A percentile compares a stretch with the other conserved stretches of the same genome.
These are phyloP conservation scores for Aspergillus glaucus DNA, from an alignment of 2,329 filamentous ascomycete species.

Conservation along the genomic window DNA sequence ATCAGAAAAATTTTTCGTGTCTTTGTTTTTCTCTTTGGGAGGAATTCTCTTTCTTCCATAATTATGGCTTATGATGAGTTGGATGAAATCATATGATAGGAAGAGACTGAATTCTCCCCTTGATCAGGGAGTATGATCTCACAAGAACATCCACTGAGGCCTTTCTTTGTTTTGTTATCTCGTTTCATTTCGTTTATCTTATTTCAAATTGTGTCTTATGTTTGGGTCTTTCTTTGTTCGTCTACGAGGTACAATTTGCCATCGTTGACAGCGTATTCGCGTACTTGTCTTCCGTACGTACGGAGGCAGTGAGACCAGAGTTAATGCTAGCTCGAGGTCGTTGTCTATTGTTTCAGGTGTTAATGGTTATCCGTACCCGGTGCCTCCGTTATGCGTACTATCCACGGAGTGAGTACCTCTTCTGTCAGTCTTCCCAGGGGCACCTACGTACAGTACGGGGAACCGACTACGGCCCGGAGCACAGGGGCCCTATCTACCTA, in stretches of 20 bases:
- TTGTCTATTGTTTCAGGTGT: neutral
- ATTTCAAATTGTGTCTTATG: neutral
- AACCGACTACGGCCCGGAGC: too few relatives aligned
- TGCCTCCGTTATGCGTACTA: neutral
- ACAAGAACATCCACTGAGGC: conserved; percentile 39
- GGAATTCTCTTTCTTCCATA: conserved; percentile 16
- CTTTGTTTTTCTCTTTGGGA: conserved; percentile 5
- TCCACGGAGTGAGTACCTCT: too few relatives aligned
- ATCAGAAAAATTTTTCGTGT: conserved; percentile 6
- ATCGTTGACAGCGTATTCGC: too few relatives aligned
- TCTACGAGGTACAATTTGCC: neutral
- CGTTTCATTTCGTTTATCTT: conserved; percentile 2
- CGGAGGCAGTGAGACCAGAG: neutral
- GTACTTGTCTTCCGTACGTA: neutral
- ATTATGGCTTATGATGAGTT: conserved; percentile 41
- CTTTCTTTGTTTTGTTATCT: conserved; percentile 11
- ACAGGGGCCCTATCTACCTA: too few relatives aligned
- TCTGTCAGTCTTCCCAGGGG: too few relatives aligned
- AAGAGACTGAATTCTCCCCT: conserved; percentile 41
- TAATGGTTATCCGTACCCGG: neutral
- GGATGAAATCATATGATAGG: conserved; percentile 38
- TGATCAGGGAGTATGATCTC: conserved; percentile 32
- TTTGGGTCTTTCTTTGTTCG: neutral
- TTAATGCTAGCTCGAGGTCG: neutral
- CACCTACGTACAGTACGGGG: too few relatives aligned